phyloP scores from a whole-genome alignment of 108 stramenopile genomes.

The Nitzschia putrida region DNA sequence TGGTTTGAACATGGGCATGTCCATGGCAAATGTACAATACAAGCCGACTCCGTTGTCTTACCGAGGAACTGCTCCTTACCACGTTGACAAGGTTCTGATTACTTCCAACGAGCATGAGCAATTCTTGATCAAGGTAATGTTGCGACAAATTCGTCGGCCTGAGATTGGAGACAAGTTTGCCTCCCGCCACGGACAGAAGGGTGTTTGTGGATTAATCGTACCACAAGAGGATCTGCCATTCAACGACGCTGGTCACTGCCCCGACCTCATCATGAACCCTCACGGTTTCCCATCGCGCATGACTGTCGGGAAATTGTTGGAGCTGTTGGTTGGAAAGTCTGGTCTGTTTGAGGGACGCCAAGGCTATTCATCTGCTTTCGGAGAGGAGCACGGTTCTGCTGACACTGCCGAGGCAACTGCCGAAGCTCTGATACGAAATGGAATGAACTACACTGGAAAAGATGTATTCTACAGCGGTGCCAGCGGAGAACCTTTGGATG shows the following conservation, averaged over 20 bases:
- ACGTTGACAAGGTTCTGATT: slow-evolving; percentile 96
- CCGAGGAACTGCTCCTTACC: slow-evolving; percentile 79
- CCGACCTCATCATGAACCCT: slow-evolving; percentile 99
- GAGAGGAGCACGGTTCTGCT: slow-evolving; percentile 94
- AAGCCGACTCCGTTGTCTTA: slow-evolving; percentile 85
- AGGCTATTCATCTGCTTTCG: slow-evolving; percentile 97
- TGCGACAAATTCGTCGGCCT: slow-evolving; percentile 91
- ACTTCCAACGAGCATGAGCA: slow-evolving; percentile 95
- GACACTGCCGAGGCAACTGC: slow-evolving; percentile 85
- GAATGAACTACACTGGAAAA: slow-evolving; percentile 97
- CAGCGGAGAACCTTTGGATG: slow-evolving; percentile 91
- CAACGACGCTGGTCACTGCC: slow-evolving; percentile 92
- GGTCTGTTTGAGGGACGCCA: slow-evolving; percentile 91
- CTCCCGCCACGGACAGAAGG: slow-evolving; percentile 99
- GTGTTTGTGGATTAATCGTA: slow-evolving; percentile 96
- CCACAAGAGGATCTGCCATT: slow-evolving; percentile 98
- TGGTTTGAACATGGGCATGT: slow-evolving; percentile 52
- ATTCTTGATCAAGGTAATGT: slow-evolving; percentile 93
- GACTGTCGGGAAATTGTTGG: slow-evolving; percentile 99
- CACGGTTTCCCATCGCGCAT: slow-evolving; percentile 99
- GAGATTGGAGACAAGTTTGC: slow-evolving; percentile 99
- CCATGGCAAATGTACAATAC: slow-evolving; percentile 59
- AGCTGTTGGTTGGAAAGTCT: slow-evolving; percentile 95
- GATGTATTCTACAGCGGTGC: slow-evolving; percentile 94
- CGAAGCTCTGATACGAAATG: slow-evolving; percentile 89